These are phyloP conservation scores for Claviceps spartinae DNA, from an alignment of 2,329 filamentous ascomycete genomes.

Conservation along the genomic window DNA sequence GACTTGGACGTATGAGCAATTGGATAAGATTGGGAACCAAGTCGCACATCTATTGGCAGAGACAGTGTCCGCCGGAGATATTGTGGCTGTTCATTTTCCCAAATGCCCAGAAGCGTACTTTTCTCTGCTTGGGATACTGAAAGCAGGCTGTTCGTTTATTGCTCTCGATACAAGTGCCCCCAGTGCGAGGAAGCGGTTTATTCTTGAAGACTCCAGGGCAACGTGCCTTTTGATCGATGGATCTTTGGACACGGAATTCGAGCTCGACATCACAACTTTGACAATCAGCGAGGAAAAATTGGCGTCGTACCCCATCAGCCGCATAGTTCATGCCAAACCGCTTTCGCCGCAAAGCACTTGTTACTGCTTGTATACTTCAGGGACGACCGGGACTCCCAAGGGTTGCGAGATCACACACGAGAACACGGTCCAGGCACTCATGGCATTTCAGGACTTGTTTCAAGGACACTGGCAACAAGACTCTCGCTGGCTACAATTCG, in stretches of 20 bases:
- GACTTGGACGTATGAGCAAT: conserved; percentile 60
- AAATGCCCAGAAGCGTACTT: conserved; percentile 80
- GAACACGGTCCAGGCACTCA: conserved; percentile 79
- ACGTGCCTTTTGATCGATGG: conserved; percentile 45
- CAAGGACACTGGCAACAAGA: conserved; percentile 54
- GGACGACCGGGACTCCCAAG: conserved; percentile 76
- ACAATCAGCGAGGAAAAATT: conserved; percentile 20
- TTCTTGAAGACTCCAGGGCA: conserved; percentile 59
- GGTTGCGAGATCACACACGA: conserved; percentile 81
- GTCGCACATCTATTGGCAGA: conserved; percentile 51
- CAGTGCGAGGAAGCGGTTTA: conserved; percentile 59
- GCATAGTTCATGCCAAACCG: neutral
- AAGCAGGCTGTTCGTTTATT: conserved; percentile 69
- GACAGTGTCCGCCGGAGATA: conserved; percentile 38
- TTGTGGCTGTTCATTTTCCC: conserved; percentile 68
- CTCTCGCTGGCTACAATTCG: conserved; percentile 84
- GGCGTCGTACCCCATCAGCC: conserved; percentile 8
- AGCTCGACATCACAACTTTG: neutral
- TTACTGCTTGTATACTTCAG: conserved; percentile 80
- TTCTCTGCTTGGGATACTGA: conserved; percentile 67
- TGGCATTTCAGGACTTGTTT: conserved; percentile 73
- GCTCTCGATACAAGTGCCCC: conserved; percentile 68
- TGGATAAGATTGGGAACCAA: conserved; percentile 58
- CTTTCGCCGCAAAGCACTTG: conserved; percentile 43
- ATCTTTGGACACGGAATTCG: neutral